A percentile compares a stretch with the other conserved stretches of the same genome.
These are phyloP conservation scores for Heracleum sosnowskyi DNA, from an alignment of 129 eudicot species.

Conservation along the genomic window DNA sequence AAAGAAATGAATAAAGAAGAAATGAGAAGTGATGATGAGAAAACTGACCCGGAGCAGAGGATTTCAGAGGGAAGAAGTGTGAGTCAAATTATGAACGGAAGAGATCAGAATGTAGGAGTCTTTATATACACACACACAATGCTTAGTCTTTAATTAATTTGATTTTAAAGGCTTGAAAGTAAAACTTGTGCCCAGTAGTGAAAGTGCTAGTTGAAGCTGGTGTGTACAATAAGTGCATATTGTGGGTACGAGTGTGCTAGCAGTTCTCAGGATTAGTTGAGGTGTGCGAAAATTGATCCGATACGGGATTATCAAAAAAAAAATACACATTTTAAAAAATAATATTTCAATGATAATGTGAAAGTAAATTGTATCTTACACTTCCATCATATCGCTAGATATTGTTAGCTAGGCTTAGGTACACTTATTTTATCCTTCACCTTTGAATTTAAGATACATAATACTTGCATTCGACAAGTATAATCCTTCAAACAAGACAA, in stretches of 20 bases:
- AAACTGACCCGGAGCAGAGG: background rate
- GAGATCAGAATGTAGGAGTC: background rate
- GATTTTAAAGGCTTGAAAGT: background rate
- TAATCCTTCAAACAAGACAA: no score
- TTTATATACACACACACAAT: conserved; percentile 33
- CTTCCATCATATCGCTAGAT: no score
- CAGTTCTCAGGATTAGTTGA: no score
- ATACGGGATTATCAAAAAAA: no score
- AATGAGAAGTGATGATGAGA: background rate
- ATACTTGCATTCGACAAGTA: no score
- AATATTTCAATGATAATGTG: no score
- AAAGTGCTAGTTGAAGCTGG: background rate
- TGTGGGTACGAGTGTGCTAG: no score
- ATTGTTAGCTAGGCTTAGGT: no score
- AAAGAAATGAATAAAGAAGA: background rate
- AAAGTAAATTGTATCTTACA: background rate
- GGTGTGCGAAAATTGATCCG: no score
- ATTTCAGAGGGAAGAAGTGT: background rate
- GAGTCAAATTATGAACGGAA: background rate
- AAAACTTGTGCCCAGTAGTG: background rate
- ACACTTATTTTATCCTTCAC: no score
- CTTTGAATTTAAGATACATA: no score
- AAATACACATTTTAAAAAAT: no score
- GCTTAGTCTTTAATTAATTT: conserved; percentile 13
- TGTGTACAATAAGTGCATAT: background rate